Percentiles rank a stretch among this genome's conserved stretches.
Conservation (phyloP, 1,284 basidiomycete genomes). For the Cryptococcus maquisensis region DNA sequence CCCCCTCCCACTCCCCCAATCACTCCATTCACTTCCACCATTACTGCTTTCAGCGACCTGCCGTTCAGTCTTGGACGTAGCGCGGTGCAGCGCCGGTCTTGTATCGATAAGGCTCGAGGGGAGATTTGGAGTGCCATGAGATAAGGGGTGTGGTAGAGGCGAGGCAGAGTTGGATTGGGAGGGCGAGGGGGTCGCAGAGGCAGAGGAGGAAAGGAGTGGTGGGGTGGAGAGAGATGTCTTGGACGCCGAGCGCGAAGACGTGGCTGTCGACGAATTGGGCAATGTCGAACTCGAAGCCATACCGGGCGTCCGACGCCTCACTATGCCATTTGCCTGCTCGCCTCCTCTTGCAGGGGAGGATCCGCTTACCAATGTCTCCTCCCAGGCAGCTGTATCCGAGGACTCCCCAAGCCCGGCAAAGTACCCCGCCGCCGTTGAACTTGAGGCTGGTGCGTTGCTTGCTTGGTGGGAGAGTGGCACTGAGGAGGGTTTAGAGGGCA, state of each 20-base stretch:
- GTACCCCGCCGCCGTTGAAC: too few relatives aligned
- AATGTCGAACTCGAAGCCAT: too few relatives aligned
- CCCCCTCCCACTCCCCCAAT: conserved; percentile 24
- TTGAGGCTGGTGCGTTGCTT: too few relatives aligned
- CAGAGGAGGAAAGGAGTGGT: not conserved
- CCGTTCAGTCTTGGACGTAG: conserved; percentile 42
- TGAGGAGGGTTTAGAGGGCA: too few relatives aligned
- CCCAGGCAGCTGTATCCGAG: not conserved
- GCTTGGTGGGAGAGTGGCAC: too few relatives aligned
- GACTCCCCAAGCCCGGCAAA: too few relatives aligned
- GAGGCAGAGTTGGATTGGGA: not conserved
- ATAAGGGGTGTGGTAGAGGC: conserved; percentile 2
- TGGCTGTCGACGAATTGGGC: not conserved
- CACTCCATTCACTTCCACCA: conserved; percentile 27
- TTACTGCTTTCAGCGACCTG: conserved; percentile 37
- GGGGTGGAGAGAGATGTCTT: not conserved
- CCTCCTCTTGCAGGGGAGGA: not conserved
- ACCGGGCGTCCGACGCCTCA: not conserved
- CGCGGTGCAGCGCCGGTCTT: conserved; percentile 31
- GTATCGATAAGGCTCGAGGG: conserved; percentile 17
- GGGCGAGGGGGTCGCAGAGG: not conserved
- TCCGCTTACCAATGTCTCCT: not conserved
- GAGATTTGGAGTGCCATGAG: not conserved
- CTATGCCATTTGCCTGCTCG: not conserved
- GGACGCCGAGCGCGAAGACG: not conserved